A percentile compares a stretch with the other conserved stretches of the same genome.
Evolutionary conservation across 306 rosid species (phyloP).

Genomic region (Gillenia trifoliata): DNA sequence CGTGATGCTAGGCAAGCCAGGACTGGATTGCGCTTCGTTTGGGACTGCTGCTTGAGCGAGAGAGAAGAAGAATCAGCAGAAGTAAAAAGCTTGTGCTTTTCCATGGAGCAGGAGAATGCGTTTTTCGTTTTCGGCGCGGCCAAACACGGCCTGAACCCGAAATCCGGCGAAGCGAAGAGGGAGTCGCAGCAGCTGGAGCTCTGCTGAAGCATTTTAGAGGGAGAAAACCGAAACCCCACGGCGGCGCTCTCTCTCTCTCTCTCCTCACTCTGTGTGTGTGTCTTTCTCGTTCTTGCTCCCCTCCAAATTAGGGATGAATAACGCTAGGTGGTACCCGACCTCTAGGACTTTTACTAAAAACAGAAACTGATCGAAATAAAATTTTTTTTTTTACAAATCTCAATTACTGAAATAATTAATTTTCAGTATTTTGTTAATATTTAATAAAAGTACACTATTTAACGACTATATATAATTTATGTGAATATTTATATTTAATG

Average conservation of each 20-base stretch:
- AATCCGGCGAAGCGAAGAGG: constrained; percentile 3
- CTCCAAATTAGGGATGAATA: background rate
- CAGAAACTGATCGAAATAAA: no score
- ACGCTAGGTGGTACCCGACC: background rate
- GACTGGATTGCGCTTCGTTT: constrained; percentile 4
- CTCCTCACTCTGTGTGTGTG: background rate
- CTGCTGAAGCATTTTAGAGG: constrained; percentile 15
- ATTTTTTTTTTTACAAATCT: no score
- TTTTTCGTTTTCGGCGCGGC: background rate
- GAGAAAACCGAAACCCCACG: background rate
- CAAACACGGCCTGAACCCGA: constrained; percentile 8
- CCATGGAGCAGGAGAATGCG: constrained; percentile 10
- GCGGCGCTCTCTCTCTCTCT: background rate
- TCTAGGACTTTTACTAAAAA: background rate
- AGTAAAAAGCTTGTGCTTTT: background rate
- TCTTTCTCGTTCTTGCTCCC: background rate
- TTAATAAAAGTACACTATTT: no score
- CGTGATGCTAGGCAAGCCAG: constrained; percentile 12
- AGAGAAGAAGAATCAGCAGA: background rate
- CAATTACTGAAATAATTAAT: no score
- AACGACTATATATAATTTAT: no score
- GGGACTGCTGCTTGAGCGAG: background rate
- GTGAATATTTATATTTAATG: no score
- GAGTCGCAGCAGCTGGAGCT: constrained; percentile 10
- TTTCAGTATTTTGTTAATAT: no score